Evolutionary conservation across 176 grass and related monocot species (phyloP).

Genomic region (Guadua angustifolia): DNA sequence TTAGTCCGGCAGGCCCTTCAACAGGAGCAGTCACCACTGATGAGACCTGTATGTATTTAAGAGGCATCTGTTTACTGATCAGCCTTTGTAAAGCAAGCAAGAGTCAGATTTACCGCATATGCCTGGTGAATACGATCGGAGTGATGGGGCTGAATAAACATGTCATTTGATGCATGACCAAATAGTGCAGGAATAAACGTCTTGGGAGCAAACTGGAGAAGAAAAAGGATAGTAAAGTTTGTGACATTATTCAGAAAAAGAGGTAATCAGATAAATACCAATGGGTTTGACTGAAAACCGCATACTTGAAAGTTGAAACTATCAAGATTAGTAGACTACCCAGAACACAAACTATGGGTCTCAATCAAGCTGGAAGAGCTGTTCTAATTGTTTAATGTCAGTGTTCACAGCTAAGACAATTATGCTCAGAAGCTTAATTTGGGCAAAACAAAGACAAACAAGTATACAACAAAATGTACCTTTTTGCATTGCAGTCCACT

Average conservation of each 20-base stretch:
- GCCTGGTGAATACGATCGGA: slow-evolving; percentile 77
- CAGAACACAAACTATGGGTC: neutral
- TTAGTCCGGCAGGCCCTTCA: slow-evolving; percentile 19
- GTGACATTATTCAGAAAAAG: slow-evolving; percentile 16
- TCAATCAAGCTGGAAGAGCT: neutral
- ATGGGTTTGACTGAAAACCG: slow-evolving; percentile 20
- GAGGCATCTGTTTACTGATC: slow-evolving; percentile 11
- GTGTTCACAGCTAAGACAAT: slow-evolving; percentile 21
- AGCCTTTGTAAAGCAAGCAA: slow-evolving; percentile 28
- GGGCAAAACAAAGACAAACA: neutral
- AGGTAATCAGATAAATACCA: slow-evolving; percentile 16
- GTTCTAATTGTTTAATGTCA: neutral
- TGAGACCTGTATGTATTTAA: neutral
- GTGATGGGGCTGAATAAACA: slow-evolving; percentile 92
- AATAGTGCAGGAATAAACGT: slow-evolving; percentile 96
- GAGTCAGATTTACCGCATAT: slow-evolving; percentile 70
- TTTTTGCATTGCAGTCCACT: neutral
- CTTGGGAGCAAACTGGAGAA: slow-evolving; percentile 85
- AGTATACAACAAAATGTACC: slow-evolving; percentile 18
- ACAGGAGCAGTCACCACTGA: neutral
- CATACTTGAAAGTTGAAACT: neutral
- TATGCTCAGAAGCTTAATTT: neutral
- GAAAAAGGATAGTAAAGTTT: slow-evolving; percentile 7
- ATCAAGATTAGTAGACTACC: slow-evolving; percentile 10
- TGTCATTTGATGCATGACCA: slow-evolving; percentile 91